These are phyloP conservation scores for Stagonosporopsis vannaccii DNA, from an alignment of 2,329 filamentous ascomycete genomes.

Conservation along the genomic window DNA sequence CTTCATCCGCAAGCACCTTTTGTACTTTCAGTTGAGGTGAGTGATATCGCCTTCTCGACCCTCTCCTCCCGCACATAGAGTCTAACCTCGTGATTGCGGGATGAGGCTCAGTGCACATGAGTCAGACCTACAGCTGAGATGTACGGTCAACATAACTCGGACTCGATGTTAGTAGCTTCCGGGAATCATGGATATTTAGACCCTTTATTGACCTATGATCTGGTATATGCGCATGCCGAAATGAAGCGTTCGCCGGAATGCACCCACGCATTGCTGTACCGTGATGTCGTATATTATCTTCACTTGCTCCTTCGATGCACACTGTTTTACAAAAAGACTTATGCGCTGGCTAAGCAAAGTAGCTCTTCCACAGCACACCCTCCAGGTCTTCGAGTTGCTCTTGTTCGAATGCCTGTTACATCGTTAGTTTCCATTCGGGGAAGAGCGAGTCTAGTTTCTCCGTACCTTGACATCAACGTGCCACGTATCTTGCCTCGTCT, in stretches of 20 bases:
- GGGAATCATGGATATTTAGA: too few relatives aligned
- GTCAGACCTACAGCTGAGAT: neutral
- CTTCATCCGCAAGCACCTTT: neutral
- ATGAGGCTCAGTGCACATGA: neutral
- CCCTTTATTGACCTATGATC: neutral
- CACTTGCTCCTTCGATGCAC: neutral
- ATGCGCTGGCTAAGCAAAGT: constrained; percentile 74
- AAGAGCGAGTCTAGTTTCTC: neutral
- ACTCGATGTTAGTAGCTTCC: neutral
- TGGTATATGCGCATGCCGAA: neutral
- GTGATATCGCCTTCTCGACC: neutral
- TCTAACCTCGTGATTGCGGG: too few relatives aligned
- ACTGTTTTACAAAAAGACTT: neutral
- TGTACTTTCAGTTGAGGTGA: neutral
- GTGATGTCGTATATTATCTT: constrained; percentile 1
- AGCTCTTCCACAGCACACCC: constrained; percentile 99
- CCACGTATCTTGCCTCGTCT: constrained; percentile 99
- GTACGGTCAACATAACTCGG: neutral
- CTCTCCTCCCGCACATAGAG: too few relatives aligned
- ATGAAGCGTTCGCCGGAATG: neutral
- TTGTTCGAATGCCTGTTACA: constrained; percentile 74
- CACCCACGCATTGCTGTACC: neutral
- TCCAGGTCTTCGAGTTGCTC: constrained; percentile 96
- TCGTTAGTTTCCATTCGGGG: neutral
- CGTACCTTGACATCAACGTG: constrained; percentile 95